Conservation (phyloP, 768 basidiomycete genomes). For the Piloderma croceum region DNA sequence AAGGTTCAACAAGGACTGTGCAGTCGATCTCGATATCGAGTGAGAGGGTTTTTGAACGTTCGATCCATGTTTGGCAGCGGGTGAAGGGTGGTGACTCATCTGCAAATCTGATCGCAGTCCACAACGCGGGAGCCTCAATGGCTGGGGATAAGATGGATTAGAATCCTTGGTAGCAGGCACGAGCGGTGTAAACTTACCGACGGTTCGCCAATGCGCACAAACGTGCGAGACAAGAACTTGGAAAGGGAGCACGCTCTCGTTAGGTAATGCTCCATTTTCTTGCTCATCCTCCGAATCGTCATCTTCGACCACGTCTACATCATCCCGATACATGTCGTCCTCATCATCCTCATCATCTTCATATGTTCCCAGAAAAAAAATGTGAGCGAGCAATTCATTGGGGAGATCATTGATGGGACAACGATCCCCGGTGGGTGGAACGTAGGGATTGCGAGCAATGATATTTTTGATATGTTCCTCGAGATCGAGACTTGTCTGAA, state of each 20-base stretch:
- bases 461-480: neutral
- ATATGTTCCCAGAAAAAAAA: slow-evolving; percentile 44
- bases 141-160: too few relatives aligned
- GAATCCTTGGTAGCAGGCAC: too few relatives aligned
- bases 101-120: slow-evolving; percentile 44
- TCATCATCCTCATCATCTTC: slow-evolving; percentile 32
- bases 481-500: neutral
- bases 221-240: slow-evolving; percentile 57
- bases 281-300: slow-evolving; percentile 14
- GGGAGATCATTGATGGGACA: slow-evolving; percentile 52
- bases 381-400: slow-evolving; percentile 49
- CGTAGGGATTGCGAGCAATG: neutral
- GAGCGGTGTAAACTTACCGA: too few relatives aligned
- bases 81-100: slow-evolving; percentile 40
- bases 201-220: slow-evolving; percentile 53
- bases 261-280: too few relatives aligned
- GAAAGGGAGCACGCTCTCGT: too few relatives aligned
- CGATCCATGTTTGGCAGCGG: slow-evolving; percentile 39
- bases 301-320: neutral
- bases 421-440: slow-evolving; percentile 19
- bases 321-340: slow-evolving; percentile 23
- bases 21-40: slow-evolving; percentile 28
- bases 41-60: slow-evolving; percentile 47
- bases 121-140: slow-evolving; percentile 48
- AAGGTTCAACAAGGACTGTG: too few relatives aligned